Evolutionary conservation across 2,329 filamentous ascomycete species (phyloP).

Genomic region (Sporothrix dimorphospora): DNA sequence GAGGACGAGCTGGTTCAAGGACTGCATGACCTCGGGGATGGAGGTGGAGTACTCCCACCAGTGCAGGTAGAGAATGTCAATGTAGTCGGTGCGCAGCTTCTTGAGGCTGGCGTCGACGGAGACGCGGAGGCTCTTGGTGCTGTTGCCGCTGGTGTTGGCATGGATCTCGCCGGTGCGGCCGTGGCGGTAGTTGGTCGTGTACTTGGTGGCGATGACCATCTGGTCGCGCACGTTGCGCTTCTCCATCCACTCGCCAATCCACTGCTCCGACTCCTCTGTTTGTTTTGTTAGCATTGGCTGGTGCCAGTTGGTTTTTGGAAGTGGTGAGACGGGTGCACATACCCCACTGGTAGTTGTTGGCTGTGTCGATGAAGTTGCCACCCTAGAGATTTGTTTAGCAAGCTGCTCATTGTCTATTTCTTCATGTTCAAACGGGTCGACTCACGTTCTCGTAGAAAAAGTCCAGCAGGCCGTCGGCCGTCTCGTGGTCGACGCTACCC

Average conservation of each 20-base stretch:
- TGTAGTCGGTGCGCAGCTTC: constrained; percentile 69
- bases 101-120: constrained; percentile 60
- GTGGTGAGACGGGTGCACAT: constrained; percentile 43
- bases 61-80: constrained; percentile 63
- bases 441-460: constrained; percentile 61
- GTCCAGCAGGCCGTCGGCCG: constrained; percentile 66
- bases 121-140: constrained; percentile 61
- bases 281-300: not conserved
- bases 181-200: constrained; percentile 59
- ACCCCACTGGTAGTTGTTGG: constrained; percentile 68
- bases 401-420: no score
- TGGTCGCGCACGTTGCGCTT: constrained; percentile 66
- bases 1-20: constrained; percentile 55
- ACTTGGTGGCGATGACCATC: constrained; percentile 73
- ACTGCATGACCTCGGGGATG: constrained; percentile 63
- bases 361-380: constrained; percentile 75
- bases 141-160: constrained; percentile 62
- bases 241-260: constrained; percentile 73
- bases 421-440: not conserved
- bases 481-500: constrained; percentile 67
- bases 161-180: constrained; percentile 47
- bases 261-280: constrained; percentile 60
- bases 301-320: not conserved
- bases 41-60: constrained; percentile 61
- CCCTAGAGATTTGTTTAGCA: constrained; percentile 25